phyloP scores from a whole-genome alignment of 2,329 filamentous ascomycete genomes.

The Trichoderma oligosporum region DNA sequence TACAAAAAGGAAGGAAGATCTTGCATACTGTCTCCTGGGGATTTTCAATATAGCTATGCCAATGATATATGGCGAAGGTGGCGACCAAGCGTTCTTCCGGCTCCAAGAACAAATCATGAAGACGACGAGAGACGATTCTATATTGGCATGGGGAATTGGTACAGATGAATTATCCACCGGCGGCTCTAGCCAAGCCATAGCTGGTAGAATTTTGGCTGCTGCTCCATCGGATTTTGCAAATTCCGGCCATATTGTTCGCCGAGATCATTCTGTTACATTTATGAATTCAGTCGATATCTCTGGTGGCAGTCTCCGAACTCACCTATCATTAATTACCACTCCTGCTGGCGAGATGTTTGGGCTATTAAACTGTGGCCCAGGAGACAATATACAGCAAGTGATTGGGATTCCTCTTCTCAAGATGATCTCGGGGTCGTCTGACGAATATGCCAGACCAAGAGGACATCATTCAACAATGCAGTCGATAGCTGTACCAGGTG shows the following conservation, averaged over 20 bases:
- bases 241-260: conserved; percentile 9
- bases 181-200: neutral
- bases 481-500: neutral
- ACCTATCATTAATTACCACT: neutral
- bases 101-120: conserved; percentile 23
- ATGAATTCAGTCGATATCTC: conserved; percentile 11
- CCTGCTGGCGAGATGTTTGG: neutral
- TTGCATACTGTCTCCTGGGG: conserved; percentile 24
- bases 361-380: conserved; percentile 16
- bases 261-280: conserved; percentile 2
- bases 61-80: conserved; percentile 23
- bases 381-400: neutral
- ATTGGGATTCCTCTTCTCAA: conserved; percentile 18
- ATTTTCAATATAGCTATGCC: conserved; percentile 23
- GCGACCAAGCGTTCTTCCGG: conserved; percentile 19
- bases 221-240: conserved; percentile 17
- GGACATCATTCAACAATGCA: neutral
- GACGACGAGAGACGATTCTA: conserved; percentile 21
- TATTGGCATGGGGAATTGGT: conserved; percentile 22
- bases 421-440: neutral
- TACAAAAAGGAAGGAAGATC: conserved; percentile 22
- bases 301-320: conserved; percentile 14
- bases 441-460: conserved; percentile 9
- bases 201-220: conserved; percentile 5
- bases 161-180: neutral